These are phyloP conservation scores for Adansonia rubrostipa DNA, from an alignment of 441 rosid genomes.

Conservation along the genomic window DNA sequence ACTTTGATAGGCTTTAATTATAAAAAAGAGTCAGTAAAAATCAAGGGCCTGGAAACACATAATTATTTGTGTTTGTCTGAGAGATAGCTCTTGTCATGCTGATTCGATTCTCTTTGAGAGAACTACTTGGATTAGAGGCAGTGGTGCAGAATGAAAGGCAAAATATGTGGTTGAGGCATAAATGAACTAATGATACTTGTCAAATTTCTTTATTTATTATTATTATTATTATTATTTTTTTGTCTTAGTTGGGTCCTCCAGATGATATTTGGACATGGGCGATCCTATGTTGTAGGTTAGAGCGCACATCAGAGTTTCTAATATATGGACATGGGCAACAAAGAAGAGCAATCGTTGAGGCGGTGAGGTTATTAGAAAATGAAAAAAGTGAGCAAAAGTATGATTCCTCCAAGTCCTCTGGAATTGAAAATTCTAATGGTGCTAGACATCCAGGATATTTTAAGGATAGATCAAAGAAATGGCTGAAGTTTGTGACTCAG, in stretches of 20 bases:
- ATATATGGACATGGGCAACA: constrained; percentile 94
- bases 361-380: constrained; percentile 70
- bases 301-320: constrained; percentile 85
- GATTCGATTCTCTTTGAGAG: neutral
- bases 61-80: neutral
- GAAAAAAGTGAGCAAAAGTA: constrained; percentile 49
- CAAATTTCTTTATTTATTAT: neutral
- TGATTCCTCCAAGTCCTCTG: constrained; percentile 38
- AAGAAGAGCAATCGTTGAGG: constrained; percentile 95
- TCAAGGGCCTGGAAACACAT: neutral
- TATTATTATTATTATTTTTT: neutral
- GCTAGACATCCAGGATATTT: constrained; percentile 53
- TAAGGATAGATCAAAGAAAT: constrained; percentile 84
- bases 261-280: constrained; percentile 25
- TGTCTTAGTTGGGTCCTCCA: constrained; percentile 15
- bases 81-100: neutral
- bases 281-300: constrained; percentile 56
- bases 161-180: constrained; percentile 6
- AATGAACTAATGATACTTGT: neutral
- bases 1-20: neutral
- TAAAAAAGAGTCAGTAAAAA: neutral
- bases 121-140: neutral
- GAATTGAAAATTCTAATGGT: constrained; percentile 44
- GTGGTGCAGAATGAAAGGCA: constrained; percentile 9
- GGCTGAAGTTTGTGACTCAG: constrained; percentile 94